A percentile compares a stretch with the other conserved stretches of the same genome.
Evolutionary conservation across 257 asterid genomes (phyloP).

Genomic region (Solanum appendiculatum): DNA sequence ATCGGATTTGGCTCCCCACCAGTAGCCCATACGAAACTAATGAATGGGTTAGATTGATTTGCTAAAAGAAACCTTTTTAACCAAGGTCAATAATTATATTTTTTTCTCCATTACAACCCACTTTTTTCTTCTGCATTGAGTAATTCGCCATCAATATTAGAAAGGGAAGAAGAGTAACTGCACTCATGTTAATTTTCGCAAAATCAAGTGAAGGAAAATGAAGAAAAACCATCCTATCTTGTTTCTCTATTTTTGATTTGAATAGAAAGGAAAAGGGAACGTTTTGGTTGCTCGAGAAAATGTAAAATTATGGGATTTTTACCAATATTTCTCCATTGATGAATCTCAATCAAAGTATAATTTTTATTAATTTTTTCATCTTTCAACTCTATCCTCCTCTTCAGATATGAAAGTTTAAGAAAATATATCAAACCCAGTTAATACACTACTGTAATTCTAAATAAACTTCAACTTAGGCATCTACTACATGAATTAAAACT

Average conservation of each 20-base stretch:
- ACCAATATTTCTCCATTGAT: neutral
- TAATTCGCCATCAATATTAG: neutral
- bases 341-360: neutral
- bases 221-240: neutral
- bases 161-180: neutral
- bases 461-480: neutral
- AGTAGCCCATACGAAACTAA: neutral
- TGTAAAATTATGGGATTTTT: neutral
- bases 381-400: neutral
- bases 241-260: too few species aligned
- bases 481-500: too few species aligned
- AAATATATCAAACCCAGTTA: neutral
- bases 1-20: neutral
- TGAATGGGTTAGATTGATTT: too few species aligned
- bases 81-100: too few species aligned
- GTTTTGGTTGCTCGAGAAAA: neutral
- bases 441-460: neutral
- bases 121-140: neutral
- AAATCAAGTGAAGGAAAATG: neutral
- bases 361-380: neutral
- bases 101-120: neutral
- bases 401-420: neutral
- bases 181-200: neutral
- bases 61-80: too few species aligned
- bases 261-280: neutral